A percentile compares a stretch with the other conserved stretches of the same genome.
phyloP scores from a whole-genome alignment of 2,329 filamentous ascomycete genomes.

The Eurotiales sp. region DNA sequence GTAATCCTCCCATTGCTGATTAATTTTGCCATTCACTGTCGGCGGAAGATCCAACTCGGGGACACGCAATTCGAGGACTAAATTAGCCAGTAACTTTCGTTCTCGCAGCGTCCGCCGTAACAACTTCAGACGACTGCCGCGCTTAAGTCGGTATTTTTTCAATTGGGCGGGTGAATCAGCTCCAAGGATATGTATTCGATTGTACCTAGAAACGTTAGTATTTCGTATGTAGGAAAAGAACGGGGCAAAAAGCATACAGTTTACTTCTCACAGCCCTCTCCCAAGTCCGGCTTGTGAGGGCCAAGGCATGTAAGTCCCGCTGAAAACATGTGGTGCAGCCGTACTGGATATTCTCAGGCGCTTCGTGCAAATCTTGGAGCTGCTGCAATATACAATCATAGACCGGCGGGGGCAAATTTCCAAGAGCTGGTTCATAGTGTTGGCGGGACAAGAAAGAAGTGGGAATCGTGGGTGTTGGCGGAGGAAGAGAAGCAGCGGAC shows the following conservation, averaged over 20 bases:
- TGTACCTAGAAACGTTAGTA: constrained; percentile 40
- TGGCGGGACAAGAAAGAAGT: constrained; percentile 19
- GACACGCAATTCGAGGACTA: constrained; percentile 53
- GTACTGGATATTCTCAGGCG: constrained; percentile 26
- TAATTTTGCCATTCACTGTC: constrained; percentile 37
- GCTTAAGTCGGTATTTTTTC: constrained; percentile 48
- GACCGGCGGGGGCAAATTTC: constrained; percentile 50
- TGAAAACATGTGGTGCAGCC: constrained; percentile 54
- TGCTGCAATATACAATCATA: constrained; percentile 54
- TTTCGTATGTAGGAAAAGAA: constrained; percentile 14
- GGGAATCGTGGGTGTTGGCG: constrained; percentile 25
- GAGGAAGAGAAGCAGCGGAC: neutral
- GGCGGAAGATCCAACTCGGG: constrained; percentile 44
- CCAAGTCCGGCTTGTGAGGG: constrained; percentile 55
- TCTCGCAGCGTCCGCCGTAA: constrained; percentile 54
- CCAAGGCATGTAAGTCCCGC: constrained; percentile 51
- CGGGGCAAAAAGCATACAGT: constrained; percentile 41
- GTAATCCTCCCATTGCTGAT: constrained; percentile 45
- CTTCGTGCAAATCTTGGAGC: constrained; percentile 45
- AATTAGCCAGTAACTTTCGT: constrained; percentile 47
- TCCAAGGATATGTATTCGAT: constrained; percentile 46
- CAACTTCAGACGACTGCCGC: constrained; percentile 50
- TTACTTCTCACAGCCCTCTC: constrained; percentile 48
- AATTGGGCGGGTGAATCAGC: constrained; percentile 44
- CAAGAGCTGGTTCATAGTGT: constrained; percentile 33